phyloP scores from a whole-genome alignment of 352 stramenopile genomes.

The Pythium oligandrum region DNA sequence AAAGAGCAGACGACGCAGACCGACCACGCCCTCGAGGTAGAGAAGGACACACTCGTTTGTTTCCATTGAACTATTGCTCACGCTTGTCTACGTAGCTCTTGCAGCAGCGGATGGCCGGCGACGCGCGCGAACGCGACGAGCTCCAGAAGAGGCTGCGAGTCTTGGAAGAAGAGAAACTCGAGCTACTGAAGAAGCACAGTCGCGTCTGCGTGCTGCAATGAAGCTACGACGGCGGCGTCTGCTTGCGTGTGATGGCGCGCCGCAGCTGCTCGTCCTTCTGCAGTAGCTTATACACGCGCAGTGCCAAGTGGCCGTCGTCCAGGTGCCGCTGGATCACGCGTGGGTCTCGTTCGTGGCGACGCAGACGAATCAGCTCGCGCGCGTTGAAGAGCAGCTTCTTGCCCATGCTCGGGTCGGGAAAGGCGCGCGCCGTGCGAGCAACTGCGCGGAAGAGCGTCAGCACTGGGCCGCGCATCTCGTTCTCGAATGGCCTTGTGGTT shows the following conservation, averaged over 20 bases:
- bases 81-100: conserved; percentile 27
- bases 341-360: conserved; percentile 39
- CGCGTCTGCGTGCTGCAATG: conserved; percentile 48
- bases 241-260: conserved; percentile 54
- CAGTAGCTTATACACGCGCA: conserved; percentile 58
- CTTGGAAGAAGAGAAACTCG: conserved; percentile 56
- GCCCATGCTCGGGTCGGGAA: conserved; percentile 55
- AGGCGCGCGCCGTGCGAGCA: conserved; percentile 40
- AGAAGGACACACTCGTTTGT: neutral
- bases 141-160: conserved; percentile 40
- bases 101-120: conserved; percentile 33
- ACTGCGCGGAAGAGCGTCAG: conserved; percentile 56
- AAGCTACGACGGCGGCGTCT: conserved; percentile 9
- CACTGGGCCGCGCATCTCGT: conserved; percentile 24
- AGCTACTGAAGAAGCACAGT: conserved; percentile 44
- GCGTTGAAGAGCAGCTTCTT: conserved; percentile 77
- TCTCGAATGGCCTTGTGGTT: neutral
- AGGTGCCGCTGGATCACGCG: conserved; percentile 36
- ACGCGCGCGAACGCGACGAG: conserved; percentile 52
- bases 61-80: neutral
- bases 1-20: conserved; percentile 28
- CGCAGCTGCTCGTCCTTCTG: conserved; percentile 38
- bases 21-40: conserved; percentile 49
- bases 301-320: conserved; percentile 43
- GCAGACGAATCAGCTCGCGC: conserved; percentile 59